These are phyloP conservation scores for Durotheca rogersii DNA, from an alignment of 495 filamentous ascomycete species.

Conservation along the genomic window DNA sequence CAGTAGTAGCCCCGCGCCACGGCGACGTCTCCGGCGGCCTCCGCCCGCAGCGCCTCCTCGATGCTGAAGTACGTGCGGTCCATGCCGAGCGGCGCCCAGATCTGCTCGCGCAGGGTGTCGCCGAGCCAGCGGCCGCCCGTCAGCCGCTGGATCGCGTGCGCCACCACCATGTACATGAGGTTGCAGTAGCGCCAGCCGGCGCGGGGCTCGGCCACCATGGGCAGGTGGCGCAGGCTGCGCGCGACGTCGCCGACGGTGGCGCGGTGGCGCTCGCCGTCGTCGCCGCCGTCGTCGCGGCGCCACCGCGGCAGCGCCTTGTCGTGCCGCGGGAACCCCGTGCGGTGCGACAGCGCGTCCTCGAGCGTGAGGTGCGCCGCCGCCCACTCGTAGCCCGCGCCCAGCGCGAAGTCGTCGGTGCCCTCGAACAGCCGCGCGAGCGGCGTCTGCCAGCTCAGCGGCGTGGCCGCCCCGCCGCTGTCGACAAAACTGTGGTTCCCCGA, in stretches of 20 bases:
- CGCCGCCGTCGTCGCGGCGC: neutral
- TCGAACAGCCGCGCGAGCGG: slow-evolving; percentile 51
- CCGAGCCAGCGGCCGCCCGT: slow-evolving; percentile 47
- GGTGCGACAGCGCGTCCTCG: slow-evolving; percentile 54
- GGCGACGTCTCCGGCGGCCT: slow-evolving; percentile 22
- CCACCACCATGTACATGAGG: slow-evolving; percentile 49
- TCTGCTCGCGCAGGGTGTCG: slow-evolving; percentile 40
- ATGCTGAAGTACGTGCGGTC: slow-evolving; percentile 49
- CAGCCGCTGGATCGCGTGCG: slow-evolving; percentile 46
- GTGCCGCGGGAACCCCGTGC: slow-evolving; percentile 51
- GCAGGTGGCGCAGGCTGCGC: slow-evolving; percentile 47
- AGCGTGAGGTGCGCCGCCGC: slow-evolving; percentile 50
- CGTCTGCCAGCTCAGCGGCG: slow-evolving; percentile 48
- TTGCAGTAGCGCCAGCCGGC: slow-evolving; percentile 54
- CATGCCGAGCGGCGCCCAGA: slow-evolving; percentile 56
- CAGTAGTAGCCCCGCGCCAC: slow-evolving; percentile 35
- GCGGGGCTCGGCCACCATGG: slow-evolving; percentile 41
- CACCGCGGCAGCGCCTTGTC: slow-evolving; percentile 26
- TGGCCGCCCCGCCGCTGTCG: neutral
- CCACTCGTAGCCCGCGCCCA: slow-evolving; percentile 44
- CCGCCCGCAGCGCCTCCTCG: slow-evolving; percentile 32
- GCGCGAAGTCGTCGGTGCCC: slow-evolving; percentile 57
- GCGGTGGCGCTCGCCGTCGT: slow-evolving; percentile 1
- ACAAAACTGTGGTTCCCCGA: slow-evolving; percentile 38
- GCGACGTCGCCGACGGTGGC: slow-evolving; percentile 32